A percentile compares a stretch with the other conserved stretches of the same genome.
phyloP scores from a whole-genome alignment of 2,329 filamentous ascomycete genomes.

The Trichoderma hamatum region DNA sequence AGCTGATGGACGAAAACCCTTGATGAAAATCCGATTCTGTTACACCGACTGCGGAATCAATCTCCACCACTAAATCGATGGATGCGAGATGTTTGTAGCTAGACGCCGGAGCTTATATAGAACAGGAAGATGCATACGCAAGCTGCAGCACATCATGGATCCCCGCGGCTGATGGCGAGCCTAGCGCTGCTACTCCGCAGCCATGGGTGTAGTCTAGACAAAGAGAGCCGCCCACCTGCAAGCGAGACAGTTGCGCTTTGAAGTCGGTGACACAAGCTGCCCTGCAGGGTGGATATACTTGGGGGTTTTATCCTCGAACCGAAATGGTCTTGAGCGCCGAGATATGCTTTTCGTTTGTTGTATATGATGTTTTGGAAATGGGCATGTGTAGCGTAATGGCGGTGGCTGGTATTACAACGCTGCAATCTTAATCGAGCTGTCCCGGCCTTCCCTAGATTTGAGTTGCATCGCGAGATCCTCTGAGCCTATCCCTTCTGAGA shows the following conservation, averaged over 20 bases:
- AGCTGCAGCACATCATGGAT: not conserved
- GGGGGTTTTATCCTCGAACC: not conserved
- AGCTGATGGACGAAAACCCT: not conserved
- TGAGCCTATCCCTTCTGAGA: not conserved
- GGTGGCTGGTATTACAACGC: not conserved
- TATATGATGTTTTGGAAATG: not conserved
- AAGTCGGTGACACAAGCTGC: not conserved
- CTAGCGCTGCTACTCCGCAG: not conserved
- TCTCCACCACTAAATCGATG: slow-evolving; percentile 4
- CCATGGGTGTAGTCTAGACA: not conserved
- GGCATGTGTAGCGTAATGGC: not conserved
- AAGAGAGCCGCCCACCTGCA: not conserved
- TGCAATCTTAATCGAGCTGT: not conserved
- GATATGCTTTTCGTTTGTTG: not conserved
- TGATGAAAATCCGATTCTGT: not conserved
- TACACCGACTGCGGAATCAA: not conserved
- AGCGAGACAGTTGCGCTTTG: not conserved
- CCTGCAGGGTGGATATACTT: not conserved
- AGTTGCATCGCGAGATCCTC: not conserved
- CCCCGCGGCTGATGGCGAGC: not conserved
- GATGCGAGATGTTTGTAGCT: not conserved
- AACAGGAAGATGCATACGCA: not conserved
- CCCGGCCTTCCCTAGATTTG: not conserved
- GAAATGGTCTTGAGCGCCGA: not conserved
- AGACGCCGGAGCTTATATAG: not conserved